These are phyloP conservation scores for Microglena sp. DNA, from an alignment of 139 green algal species.

Conservation along the genomic window DNA sequence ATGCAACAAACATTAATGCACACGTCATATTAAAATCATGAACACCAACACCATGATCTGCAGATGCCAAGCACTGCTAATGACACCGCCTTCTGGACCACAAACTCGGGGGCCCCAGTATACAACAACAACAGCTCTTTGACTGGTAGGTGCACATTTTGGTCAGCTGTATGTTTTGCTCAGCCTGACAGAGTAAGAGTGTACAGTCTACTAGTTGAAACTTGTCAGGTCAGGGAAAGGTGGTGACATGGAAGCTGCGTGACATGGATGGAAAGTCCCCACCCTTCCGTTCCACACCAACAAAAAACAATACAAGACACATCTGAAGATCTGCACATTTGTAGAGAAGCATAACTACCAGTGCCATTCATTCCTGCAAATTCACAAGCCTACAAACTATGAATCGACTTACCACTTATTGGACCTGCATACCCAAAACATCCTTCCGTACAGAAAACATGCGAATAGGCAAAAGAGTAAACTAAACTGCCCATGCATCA, in stretches of 20 bases:
- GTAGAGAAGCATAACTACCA: no score
- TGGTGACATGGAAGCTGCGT: not conserved
- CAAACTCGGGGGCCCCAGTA: slow-evolving; percentile 81
- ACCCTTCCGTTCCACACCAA: not conserved
- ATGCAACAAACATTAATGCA: no score
- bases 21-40: no score
- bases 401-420: not conserved
- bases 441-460: not conserved
- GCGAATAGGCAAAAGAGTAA: no score
- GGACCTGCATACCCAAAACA: not conserved
- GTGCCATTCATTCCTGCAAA: not conserved
- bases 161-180: not conserved
- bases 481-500: not conserved
- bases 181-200: not conserved
- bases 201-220: no score
- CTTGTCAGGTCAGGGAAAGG: no score
- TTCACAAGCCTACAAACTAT: not conserved
- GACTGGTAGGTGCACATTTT: slow-evolving; percentile 42
- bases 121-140: slow-evolving; percentile 90
- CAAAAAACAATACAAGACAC: not conserved
- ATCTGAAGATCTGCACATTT: no score
- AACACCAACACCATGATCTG: no score
- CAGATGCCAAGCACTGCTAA: no score
- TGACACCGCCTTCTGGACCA: slow-evolving; percentile 75
- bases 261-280: not conserved